Base-by-base conservation (phyloP, 1,284 basidiomycete species). In the Cystobasidium slooffiae region DNA sequence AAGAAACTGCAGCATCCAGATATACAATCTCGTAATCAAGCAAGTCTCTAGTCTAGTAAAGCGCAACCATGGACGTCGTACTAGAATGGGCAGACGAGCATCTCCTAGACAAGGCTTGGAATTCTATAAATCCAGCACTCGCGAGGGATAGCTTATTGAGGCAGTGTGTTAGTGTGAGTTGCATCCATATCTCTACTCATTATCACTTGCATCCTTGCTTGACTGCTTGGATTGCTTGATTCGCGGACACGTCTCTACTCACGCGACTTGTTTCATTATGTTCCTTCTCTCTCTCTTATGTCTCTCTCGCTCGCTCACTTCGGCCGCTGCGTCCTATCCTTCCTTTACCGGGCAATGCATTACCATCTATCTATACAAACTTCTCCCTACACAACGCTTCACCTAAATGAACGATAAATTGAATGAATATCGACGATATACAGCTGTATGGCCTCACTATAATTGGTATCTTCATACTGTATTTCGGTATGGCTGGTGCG, bases 401-500 rank as follows among this genome's bases (percentile, higher is more conserved):
- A 31, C 31, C 31, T 5, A 5, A 31, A 1, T 31, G 31, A 5
- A 31, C 31, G 31, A 31, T 31, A 5, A 31, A 31, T 31, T 5
- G 31, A 31, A 31, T 5, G 31, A 2, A 31, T 31, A 31, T 5
- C 31, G 31, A 31, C 31, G 5, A 31, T 31, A 31, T 31, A 91
- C 90, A 80, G 1, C 85, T 99, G 69, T 84, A 85, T 77, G 81
- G 86, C 53, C 81, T 98, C 78, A 96, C 94, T 8, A 84, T 92
- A 75, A 79, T 93, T 75, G 94, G 77, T 37, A 79, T 84, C 63
- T 39, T 84, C 18, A 24, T 83, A 49, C 80, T 84, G 44, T 84
- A 99, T 84, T 96, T 97, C 83, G 73, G 89, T 53, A 91, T 97
- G 80, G 94, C 94, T 37, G 85, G 86, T 41, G 81, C 94, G 12